A percentile compares a stretch with the other conserved stretches of the same genome.
These are phyloP conservation scores for Cladophialophora exuberans DNA, from an alignment of 2,329 filamentous ascomycete genomes.

Conservation along the genomic window DNA sequence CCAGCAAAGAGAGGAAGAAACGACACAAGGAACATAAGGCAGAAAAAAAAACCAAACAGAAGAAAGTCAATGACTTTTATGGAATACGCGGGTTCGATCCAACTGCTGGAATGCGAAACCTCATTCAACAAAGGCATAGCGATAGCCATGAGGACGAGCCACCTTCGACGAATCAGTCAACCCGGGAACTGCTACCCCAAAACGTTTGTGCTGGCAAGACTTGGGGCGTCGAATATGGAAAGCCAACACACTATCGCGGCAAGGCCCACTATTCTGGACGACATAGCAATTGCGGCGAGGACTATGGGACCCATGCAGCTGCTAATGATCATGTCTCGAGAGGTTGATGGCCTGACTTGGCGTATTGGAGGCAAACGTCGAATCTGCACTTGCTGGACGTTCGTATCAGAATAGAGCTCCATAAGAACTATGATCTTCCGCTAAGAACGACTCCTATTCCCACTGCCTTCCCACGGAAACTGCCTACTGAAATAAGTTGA, in stretches of 20 bases:
- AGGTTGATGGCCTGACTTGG: no score
- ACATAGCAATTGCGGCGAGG: not conserved
- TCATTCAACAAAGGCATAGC: not conserved
- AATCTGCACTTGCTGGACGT: no score
- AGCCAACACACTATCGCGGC: not conserved
- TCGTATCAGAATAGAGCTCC: no score
- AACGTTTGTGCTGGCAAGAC: slow-evolving; percentile 10
- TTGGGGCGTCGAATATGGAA: slow-evolving; percentile 20
- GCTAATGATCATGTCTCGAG: not conserved
- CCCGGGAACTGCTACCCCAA: not conserved
- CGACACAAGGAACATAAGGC: slow-evolving; percentile 18
- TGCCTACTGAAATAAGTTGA: no score
- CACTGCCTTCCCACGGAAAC: no score
- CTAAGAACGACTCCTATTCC: no score
- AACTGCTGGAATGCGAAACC: slow-evolving; percentile 24
- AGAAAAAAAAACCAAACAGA: slow-evolving; percentile 33
- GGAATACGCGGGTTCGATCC: slow-evolving; percentile 28
- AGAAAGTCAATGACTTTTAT: slow-evolving; percentile 37
- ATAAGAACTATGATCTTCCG: no score
- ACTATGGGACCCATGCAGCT: not conserved
- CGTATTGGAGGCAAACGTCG: not conserved
- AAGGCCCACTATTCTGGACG: not conserved
- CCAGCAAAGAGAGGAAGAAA: slow-evolving; percentile 10
- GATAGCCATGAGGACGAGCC: not conserved
- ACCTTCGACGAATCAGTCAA: not conserved